Conservation (phyloP, 2,329 filamentous ascomycete genomes). For the Colletotrichum graminicola region DNA sequence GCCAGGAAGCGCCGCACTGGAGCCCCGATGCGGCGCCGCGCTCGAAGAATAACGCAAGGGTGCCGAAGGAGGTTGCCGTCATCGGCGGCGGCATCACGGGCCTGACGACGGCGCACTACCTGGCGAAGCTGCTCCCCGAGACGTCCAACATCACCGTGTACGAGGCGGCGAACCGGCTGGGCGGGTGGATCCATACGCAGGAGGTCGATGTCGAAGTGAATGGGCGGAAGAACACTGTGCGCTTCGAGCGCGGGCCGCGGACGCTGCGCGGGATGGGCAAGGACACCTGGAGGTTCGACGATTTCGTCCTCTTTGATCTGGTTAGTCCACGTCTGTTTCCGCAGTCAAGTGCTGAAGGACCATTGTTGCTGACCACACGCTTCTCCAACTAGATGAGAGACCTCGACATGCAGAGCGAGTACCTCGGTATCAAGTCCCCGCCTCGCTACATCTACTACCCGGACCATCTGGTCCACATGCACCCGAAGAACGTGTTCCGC, state of each 20-base stretch:
- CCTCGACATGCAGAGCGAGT: constrained; percentile 24
- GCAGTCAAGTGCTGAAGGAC: constrained; percentile 36
- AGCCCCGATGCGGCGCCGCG: neutral
- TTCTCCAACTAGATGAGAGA: constrained; percentile 22
- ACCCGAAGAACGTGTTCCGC: constrained; percentile 17
- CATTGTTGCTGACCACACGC: constrained; percentile 33
- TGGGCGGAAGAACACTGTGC: constrained; percentile 67
- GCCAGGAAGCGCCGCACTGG: neutral
- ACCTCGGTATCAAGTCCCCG: constrained; percentile 23
- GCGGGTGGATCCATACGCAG: constrained; percentile 86
- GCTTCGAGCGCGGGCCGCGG: constrained; percentile 88
- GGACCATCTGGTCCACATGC: constrained; percentile 66
- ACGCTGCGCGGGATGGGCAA: constrained; percentile 71
- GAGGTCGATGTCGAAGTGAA: constrained; percentile 67
- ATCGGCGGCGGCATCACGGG: constrained; percentile 88
- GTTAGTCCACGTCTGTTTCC: constrained; percentile 60
- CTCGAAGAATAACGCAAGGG: neutral
- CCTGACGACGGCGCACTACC: constrained; percentile 81
- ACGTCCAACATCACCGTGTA: constrained; percentile 82
- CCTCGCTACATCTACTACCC: constrained; percentile 88
- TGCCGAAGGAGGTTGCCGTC: constrained; percentile 67
- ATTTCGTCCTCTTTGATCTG: constrained; percentile 77
- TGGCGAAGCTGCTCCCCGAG: constrained; percentile 74
- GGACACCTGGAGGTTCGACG: constrained; percentile 63
- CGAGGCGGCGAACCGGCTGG: constrained; percentile 76